Base-by-base conservation (phyloP, 305 asterid species). In the Solanum chacoense region DNA sequence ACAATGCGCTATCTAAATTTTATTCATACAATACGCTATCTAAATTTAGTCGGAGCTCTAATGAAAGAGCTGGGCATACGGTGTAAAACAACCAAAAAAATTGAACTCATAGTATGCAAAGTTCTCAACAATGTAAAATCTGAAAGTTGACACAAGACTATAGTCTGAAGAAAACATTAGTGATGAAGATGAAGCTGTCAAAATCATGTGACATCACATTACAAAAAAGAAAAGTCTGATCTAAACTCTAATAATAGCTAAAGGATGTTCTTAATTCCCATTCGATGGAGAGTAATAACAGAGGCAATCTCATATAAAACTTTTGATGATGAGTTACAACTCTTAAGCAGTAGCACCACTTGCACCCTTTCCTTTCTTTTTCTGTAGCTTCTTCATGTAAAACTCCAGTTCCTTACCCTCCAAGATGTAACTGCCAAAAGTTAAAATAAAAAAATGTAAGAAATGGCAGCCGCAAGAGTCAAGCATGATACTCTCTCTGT, bases 331-430 rank as follows among this genome's bases (percentile, higher is more conserved):
- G 42, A 38, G 38, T 40, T 38, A 4, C 3, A 84, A 84, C n/a
- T 74, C 87, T 89, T 80, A 45, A 59, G 93, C 93, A 75, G 91
- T 88, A 29, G 91, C 87, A 63, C 90, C 91, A 71, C 92, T 55
- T 36, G 91, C 91, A 84, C 90, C 90, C 90, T 90, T 92, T 32
- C 93, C 93, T 89, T 92, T 90, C 92, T 90, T 92, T 59, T 87
- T 90, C 77, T 92, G 93, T 7, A 91, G 28, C 36, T 91, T 90
- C 92, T 91, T 90, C 91, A 88, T 89, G 87, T 90, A 91, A 36
- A 91, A 91, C 78, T 91, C 92, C 11, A 91, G 76, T 88, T 91
- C 92, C 87, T 91, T 91, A 29, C 93, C 93, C 89, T 91, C 93
- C 93, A 91, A 91, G 74, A 90, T 90, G 78, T 90, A 88, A 5